Evolutionary conservation across 805 yeast species (phyloP).

Genomic region (Wickerhamiella sergipiensis): DNA sequence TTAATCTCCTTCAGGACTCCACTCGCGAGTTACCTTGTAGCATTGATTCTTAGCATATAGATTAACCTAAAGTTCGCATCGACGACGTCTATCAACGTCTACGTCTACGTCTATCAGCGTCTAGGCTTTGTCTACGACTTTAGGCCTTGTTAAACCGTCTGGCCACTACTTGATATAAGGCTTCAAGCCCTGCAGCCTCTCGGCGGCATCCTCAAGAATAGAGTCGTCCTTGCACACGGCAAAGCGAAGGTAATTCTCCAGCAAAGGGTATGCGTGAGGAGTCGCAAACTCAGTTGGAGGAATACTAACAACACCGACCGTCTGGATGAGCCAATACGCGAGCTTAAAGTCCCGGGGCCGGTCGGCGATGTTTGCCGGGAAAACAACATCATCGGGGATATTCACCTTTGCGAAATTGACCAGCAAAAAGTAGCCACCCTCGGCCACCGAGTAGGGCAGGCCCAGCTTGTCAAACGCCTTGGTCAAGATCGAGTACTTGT

Average conservation of each 20-base stretch:
- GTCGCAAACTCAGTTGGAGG: constrained; percentile 94
- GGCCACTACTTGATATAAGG: constrained; percentile 31
- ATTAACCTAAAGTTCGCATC: too few relatives aligned
- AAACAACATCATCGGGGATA: constrained; percentile 57
- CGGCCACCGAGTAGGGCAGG: constrained; percentile 79
- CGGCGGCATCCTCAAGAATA: constrained; percentile 68
- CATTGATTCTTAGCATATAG: not conserved
- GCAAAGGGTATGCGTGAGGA: constrained; percentile 53
- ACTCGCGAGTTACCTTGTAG: not conserved
- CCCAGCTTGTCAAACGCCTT: constrained; percentile 73
- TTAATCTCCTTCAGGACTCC: constrained; percentile 20
- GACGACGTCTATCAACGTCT: too few relatives aligned
- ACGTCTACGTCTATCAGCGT: too few relatives aligned
- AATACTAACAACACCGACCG: constrained; percentile 87
- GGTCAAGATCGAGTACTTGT: constrained; percentile 62
- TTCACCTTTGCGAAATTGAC: constrained; percentile 77
- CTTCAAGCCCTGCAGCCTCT: constrained; percentile 55
- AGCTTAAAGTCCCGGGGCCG: constrained; percentile 77
- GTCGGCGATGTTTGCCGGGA: constrained; percentile 52
- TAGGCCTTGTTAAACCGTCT: too few relatives aligned
- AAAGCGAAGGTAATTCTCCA: constrained; percentile 77
- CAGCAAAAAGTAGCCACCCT: constrained; percentile 85
- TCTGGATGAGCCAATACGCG: constrained; percentile 87
- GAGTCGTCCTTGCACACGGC: constrained; percentile 93
- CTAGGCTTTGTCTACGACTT: too few relatives aligned